Evolutionary conservation across 306 rosid genomes (phyloP), one percentile per base, ranked within the genome.

Genomic region (Rosa chinensis): DNA sequence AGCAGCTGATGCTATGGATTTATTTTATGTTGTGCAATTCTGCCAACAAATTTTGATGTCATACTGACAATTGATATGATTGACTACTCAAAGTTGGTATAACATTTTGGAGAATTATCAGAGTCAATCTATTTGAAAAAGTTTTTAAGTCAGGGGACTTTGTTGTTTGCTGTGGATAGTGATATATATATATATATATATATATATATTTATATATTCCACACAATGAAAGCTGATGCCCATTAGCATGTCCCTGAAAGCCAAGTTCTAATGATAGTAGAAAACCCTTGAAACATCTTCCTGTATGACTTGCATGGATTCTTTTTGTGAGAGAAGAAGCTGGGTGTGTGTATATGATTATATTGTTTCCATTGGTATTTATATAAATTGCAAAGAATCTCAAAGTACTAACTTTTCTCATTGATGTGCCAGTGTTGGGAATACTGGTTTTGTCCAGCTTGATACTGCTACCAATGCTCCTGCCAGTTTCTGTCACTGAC

Each of bases 391-490:
- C 25, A 17, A n/a, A 43, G 70, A 55, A 32, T 32, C 40, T 45
- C 25, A 1, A 66, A 14, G 66, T 64, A 50, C 43, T 82, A 44
- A 25, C 67, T 76, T 58, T 68, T 76, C n/a, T 37, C 68, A 72
- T 82, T 80, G 50, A 21, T 82, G 71, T 84, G 73, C 43, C 91
- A 96, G 99, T 84, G 82, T 76, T 96, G 82, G 84, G 86, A 45
- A 96, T 96, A 80, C 83, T 93, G 69, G 81, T 89, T 66, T 23
- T 89, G 39, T 90, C 90, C 35, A 97, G 98, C 75, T 5, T 93
- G 61, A 72, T 93, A 69, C 90, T 96, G 87, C 88, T 96, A 58
- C 98, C 98, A 10, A 80, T 86, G 75, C 99, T 96, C 37, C 91
- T 96, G 72, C 96, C 99, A 0, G 76, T 93, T 84, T 85, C 97